Conservation (phyloP, 495 filamentous ascomycete genomes). For the Durotheca rogersii region DNA sequence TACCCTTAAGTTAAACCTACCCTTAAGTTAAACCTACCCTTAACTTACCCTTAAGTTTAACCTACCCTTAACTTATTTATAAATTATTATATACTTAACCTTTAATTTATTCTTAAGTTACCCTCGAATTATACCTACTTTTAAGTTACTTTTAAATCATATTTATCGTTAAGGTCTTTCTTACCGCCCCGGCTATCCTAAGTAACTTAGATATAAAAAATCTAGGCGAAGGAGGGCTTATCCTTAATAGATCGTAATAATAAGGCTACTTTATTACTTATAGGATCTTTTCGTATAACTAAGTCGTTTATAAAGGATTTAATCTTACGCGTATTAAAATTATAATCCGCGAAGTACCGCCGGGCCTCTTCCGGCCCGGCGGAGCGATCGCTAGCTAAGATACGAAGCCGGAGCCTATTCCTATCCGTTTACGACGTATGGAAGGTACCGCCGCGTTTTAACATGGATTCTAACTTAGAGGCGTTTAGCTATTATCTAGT, state of each 20-base stretch:
- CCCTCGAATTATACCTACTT: no score
- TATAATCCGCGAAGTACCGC: constrained; percentile 53
- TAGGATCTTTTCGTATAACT: constrained; percentile 57
- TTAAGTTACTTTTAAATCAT: not conserved
- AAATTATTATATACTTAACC: no score
- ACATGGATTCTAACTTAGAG: constrained; percentile 70
- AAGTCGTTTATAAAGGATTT: constrained; percentile 68
- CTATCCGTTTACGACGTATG: constrained; percentile 65
- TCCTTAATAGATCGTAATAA: constrained; percentile 65
- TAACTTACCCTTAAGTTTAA: no score
- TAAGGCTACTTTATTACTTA: constrained; percentile 65
- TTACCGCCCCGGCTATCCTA: not conserved
- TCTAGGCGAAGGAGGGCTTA: constrained; percentile 56
- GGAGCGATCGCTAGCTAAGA: constrained; percentile 49
- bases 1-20: no score
- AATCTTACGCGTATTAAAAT: constrained; percentile 62
- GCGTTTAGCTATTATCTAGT: constrained; percentile 69
- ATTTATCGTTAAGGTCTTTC: not conserved
- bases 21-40: no score
- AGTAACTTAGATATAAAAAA: constrained; percentile 38
- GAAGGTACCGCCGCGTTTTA: constrained; percentile 60
- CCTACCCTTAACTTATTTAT: no score
- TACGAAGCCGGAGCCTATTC: constrained; percentile 62
- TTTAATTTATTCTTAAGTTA: no score
- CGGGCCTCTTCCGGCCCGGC: constrained; percentile 27